Percentiles rank a stretch among this genome's conserved stretches.
Evolutionary conservation across 148 eudicot species (phyloP).

Genomic region (Bassia scoparia): DNA sequence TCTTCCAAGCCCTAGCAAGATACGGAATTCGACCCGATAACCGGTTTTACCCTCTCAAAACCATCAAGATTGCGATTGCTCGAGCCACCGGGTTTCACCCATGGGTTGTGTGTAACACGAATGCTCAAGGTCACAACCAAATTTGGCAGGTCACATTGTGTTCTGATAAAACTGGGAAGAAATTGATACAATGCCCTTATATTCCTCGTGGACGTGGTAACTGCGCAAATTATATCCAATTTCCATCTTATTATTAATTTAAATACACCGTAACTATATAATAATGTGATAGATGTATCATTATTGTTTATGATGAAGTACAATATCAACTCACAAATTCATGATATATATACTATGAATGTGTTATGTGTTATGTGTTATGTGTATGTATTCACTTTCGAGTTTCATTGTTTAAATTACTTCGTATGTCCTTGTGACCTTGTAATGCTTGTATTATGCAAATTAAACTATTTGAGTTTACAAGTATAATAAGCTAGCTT

Average conservation of each 20-base stretch:
- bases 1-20: conserved; percentile 34
- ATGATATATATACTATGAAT: too few species aligned
- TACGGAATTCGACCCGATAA: conserved; percentile 42
- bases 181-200: conserved; percentile 37
- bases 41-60: conserved; percentile 32
- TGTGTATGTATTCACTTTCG: too few species aligned
- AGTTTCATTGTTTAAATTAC: too few species aligned
- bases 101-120: conserved; percentile 34
- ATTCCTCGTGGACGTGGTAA: conserved; percentile 32
- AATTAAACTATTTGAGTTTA: too few species aligned
- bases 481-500: too few species aligned
- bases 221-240: conserved; percentile 28
- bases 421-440: too few species aligned
- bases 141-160: conserved; percentile 41
- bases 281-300: background rate
- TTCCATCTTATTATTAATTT: conserved; percentile 40
- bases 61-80: conserved; percentile 33
- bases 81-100: conserved; percentile 33
- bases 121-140: conserved; percentile 31
- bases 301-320: background rate
- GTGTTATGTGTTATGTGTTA: too few species aligned
- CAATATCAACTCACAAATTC: background rate
- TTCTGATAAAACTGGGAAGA: conserved; percentile 31
- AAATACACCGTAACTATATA: background rate
- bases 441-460: too few species aligned